phyloP scores from a whole-genome alignment of 176 grass and related monocot species.

The Alloteropsis semialata region DNA sequence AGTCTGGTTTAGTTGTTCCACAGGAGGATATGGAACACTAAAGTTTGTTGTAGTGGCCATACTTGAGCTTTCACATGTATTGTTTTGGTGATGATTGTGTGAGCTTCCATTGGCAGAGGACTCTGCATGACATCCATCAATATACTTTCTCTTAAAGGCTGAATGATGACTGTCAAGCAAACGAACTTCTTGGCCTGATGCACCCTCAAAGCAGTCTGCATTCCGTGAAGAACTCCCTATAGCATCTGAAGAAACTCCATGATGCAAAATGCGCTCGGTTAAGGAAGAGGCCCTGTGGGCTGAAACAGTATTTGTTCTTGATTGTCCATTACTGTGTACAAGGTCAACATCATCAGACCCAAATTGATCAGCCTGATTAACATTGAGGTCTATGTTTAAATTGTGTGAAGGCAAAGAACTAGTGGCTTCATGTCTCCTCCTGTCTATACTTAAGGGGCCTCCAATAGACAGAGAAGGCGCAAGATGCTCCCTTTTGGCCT shows the following conservation, averaged over 20 bases:
- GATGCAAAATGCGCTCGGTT: background rate
- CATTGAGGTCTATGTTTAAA: conserved; percentile 54
- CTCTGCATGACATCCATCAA: conserved; percentile 41
- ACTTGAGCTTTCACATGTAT: conserved; percentile 29
- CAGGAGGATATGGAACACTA: conserved; percentile 14
- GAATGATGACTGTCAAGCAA: conserved; percentile 8
- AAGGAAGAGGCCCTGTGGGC: conserved; percentile 24
- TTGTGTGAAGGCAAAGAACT: conserved; percentile 44
- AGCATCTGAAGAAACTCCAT: conserved; percentile 18
- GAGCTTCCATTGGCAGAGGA: conserved; percentile 55
- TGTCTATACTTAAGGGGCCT: conserved; percentile 31
- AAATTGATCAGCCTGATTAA: conserved; percentile 58
- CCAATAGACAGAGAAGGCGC: conserved; percentile 31
- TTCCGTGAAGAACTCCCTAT: conserved; percentile 22
- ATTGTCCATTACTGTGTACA: conserved; percentile 20
- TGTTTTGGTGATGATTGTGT: conserved; percentile 28
- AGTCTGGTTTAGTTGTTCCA: conserved; percentile 33
- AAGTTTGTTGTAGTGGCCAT: conserved; percentile 28
- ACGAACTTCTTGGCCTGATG: background rate
- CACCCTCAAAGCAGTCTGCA: conserved; percentile 22
- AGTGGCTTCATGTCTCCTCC: conserved; percentile 42
- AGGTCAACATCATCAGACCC: conserved; percentile 32
- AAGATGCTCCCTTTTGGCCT: conserved; percentile 51
- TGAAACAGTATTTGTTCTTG: conserved; percentile 27
- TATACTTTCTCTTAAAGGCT: conserved; percentile 54